Evolutionary conservation across 768 basidiomycete genomes (phyloP).

Genomic region (Clitopilus hobsonii): DNA sequence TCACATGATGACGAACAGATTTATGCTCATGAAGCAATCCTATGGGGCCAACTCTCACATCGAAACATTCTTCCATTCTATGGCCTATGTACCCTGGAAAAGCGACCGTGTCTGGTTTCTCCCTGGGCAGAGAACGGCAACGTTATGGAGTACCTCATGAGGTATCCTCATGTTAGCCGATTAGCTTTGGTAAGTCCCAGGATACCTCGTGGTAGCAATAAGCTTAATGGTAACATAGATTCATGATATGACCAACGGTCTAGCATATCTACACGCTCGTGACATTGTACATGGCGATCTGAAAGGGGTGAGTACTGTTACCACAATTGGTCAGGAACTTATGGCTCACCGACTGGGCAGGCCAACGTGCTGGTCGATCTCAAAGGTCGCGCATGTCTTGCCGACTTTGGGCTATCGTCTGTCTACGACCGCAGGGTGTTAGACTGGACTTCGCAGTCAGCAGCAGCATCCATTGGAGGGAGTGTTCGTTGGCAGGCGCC

Average conservation of each 20-base stretch:
- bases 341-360: too few species aligned
- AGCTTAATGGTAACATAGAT: background rate
- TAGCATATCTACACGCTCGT: background rate
- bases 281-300: background rate
- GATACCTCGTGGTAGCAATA: background rate
- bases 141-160: background rate
- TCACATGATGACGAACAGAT: background rate
- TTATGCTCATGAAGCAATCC: background rate
- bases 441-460: slow-evolving; percentile 10
- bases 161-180: background rate
- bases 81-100: background rate
- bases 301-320: background rate
- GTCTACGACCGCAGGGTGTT: slow-evolving; percentile 12
- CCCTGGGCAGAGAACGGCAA: background rate
- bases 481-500: slow-evolving; percentile 19
- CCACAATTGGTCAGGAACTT: too few species aligned
- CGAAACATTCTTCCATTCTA: background rate
- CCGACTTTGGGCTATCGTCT: slow-evolving; percentile 20
- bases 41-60: background rate
- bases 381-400: slow-evolving; percentile 13
- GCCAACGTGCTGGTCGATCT: slow-evolving; percentile 18
- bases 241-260: background rate
- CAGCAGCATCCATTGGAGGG: slow-evolving; percentile 8
- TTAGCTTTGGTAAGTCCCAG: background rate
- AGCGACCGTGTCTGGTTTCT: background rate